A percentile compares a stretch with the other conserved stretches of the same genome.
phyloP scores from a whole-genome alignment of 768 basidiomycete genomes.

The Auriscalpium microsporum region DNA sequence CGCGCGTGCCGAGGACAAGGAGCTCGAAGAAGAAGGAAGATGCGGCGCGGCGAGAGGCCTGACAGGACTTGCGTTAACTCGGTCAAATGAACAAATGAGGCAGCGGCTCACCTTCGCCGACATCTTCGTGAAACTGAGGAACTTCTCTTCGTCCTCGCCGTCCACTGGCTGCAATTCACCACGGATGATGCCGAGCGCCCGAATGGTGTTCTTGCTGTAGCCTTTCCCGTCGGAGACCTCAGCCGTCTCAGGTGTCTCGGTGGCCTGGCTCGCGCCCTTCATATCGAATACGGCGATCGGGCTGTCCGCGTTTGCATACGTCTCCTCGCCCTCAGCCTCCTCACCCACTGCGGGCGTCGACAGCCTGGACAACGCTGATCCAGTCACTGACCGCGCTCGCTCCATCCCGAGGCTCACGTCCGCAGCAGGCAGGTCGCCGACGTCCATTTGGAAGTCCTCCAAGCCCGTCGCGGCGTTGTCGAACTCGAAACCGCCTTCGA shows the following conservation, averaged over 20 bases:
- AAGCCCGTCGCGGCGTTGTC: constrained; percentile 44
- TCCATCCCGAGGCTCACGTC: constrained; percentile 26
- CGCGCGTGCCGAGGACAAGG: constrained; percentile 87
- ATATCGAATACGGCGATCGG: constrained; percentile 78
- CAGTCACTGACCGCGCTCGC: constrained; percentile 37
- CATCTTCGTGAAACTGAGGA: constrained; percentile 70
- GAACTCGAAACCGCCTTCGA: constrained; percentile 39
- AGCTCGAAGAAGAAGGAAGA: constrained; percentile 98
- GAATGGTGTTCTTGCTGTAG: constrained; percentile 85
- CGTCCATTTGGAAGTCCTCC: constrained; percentile 69
- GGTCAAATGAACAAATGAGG: neutral
- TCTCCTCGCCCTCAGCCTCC: constrained; percentile 43
- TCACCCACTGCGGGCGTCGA: constrained; percentile 58
- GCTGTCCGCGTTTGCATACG: constrained; percentile 62
- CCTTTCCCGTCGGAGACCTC: constrained; percentile 55
- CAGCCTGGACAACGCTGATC: constrained; percentile 49
- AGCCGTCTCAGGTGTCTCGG: constrained; percentile 22
- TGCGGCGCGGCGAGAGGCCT: constrained; percentile 89
- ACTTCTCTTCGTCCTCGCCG: constrained; percentile 45
- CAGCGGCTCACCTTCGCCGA: constrained; percentile 55
- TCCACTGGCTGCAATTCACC: constrained; percentile 54
- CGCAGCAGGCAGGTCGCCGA: constrained; percentile 40
- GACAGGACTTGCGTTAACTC: neutral
- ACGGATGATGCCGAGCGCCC: constrained; percentile 70
- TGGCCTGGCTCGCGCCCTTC: constrained; percentile 42